Conservation (phyloP, 306 rosid genomes). For the Pachyrhizus erosus region DNA sequence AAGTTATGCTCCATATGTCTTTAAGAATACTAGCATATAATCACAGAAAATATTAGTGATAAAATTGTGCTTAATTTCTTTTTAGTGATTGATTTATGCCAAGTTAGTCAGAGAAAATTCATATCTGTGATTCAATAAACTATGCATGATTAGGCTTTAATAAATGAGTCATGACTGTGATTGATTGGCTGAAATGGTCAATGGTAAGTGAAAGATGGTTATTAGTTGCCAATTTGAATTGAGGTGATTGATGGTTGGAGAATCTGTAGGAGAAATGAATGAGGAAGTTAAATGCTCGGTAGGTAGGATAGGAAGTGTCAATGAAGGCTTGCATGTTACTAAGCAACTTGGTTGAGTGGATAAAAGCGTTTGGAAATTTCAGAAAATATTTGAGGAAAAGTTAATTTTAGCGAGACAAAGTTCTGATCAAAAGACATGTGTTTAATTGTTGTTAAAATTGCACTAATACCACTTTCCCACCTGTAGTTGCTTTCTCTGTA, state of each 20-base stretch:
- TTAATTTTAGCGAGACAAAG: constrained; percentile 21
- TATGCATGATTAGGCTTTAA: constrained; percentile 30
- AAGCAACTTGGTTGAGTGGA: constrained; percentile 21
- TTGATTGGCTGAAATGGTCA: constrained; percentile 22
- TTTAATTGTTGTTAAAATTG: constrained; percentile 29
- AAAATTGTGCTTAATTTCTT: neutral
- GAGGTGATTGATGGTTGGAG: constrained; percentile 28
- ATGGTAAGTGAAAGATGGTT: constrained; percentile 28
- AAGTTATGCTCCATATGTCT: neutral
- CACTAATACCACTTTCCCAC: neutral
- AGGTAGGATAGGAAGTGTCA: constrained; percentile 25
- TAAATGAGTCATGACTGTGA: constrained; percentile 6
- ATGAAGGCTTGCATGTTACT: constrained; percentile 9
- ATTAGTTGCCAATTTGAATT: constrained; percentile 9
- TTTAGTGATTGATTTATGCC: constrained; percentile 29
- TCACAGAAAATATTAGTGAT: neutral
- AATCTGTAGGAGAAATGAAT: constrained; percentile 33
- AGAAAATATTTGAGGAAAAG: neutral
- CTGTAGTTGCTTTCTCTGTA: constrained; percentile 15
- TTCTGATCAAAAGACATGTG: neutral
- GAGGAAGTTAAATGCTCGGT: neutral
- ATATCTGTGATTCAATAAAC: constrained; percentile 34
- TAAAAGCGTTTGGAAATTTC: constrained; percentile 1
- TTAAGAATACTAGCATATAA: neutral
- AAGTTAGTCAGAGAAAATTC: constrained; percentile 1